Percentiles rank a stretch among this genome's conserved stretches.
phyloP scores from a whole-genome alignment of 1,284 basidiomycete species.

The Sporisorium exsertum region DNA sequence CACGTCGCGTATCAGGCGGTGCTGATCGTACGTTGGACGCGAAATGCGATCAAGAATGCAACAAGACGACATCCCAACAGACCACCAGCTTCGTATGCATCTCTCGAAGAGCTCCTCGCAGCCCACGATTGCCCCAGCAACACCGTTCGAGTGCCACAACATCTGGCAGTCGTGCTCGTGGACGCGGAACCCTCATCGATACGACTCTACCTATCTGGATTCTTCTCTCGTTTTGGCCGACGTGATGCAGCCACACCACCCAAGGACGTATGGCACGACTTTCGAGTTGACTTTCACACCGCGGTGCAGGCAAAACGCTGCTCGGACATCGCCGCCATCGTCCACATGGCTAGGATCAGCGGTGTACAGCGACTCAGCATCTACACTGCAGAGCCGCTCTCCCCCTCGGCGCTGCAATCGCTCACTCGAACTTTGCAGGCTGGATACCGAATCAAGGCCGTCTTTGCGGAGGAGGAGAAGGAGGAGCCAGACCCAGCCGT shows the following conservation, averaged over 20 bases:
- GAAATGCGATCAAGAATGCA: not conserved
- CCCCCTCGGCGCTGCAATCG: not conserved
- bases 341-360: conserved; percentile 34
- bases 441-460: conserved; percentile 24
- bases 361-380: conserved; percentile 31
- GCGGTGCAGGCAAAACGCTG: conserved; percentile 25
- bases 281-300: conserved; percentile 1
- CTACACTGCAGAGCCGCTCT: conserved; percentile 11
- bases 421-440: conserved; percentile 6
- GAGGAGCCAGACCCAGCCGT: not conserved
- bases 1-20: conserved; percentile 30
- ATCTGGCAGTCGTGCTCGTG: conserved; percentile 32
- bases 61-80: not conserved
- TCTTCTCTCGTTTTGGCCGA: conserved; percentile 2
- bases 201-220: conserved; percentile 26
- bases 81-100: conserved; percentile 10
- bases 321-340: conserved; percentile 21
- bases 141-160: conserved; percentile 23
- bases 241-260: not conserved
- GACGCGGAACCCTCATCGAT: conserved; percentile 26
- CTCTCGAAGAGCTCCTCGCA: conserved; percentile 15
- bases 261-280: conserved; percentile 14
- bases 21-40: not conserved
- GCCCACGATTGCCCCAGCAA: conserved; percentile 2
- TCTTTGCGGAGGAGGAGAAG: not conserved